Base-by-base conservation (phyloP, 169 alveolate species). In the Plasmodium knowlesi region DNA sequence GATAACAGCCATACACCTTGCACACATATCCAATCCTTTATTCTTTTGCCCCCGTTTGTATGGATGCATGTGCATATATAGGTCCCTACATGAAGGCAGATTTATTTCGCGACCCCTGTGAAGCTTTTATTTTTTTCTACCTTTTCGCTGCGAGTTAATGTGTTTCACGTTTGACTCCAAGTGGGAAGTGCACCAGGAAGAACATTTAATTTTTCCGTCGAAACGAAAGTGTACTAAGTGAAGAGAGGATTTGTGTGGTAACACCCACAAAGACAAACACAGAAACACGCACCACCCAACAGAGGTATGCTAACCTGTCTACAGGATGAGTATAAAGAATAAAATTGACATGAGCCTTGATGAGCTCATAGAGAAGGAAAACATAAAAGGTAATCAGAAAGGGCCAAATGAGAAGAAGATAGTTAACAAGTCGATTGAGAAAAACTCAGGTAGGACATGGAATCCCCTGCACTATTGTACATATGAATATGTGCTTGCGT, bases 361-460 rank as follows among this genome's bases (percentile, higher is more conserved):
- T 85, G 93, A 85, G 78, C 93, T 85, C 93, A 85, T 85, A 85
- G 93, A 85, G 41, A 85, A 85, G 84, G 93, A 85, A 54, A 85
- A 85, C 61, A 73, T 73, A 19, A 85, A 85, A 30, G 93, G 28
- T 41, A 85, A 28, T 41, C 57, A 67, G 34, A 85, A 85, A 41
- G 50, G 61, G 8, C 67, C 92, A 10, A 73, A 50, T 25, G 93
- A 85, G 16, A 85, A 85, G 61, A 85, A 85, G 67, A 46, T 80
- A 1, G 73, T 85, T 30, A 85, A 84, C 57, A 84, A 85, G 78
- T 73, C 70, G 73, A 85, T 85, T n/a, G 93, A 85, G 30, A 85
- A 85, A 28, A 74, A 50, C 80, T 19, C 85, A 22, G 93, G 93
- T 85, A 85, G 74, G 37, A 50, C 16, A 32, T 5, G 1, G 76